These are phyloP conservation scores for Fabrea salina DNA, from an alignment of 169 alveolate species.

Conservation along the genomic window DNA sequence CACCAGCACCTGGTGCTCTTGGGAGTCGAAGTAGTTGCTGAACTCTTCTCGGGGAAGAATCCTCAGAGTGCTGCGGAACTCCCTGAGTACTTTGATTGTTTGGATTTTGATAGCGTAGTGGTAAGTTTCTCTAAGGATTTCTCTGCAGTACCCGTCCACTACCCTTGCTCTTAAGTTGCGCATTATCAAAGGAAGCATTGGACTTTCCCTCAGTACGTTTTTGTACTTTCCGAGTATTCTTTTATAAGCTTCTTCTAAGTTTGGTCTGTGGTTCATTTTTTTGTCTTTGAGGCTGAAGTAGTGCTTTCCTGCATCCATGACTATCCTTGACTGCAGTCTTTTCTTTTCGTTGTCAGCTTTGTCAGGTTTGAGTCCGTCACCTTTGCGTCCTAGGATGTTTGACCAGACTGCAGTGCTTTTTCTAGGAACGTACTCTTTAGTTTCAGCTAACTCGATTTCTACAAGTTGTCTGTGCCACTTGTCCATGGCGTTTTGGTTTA, in stretches of 20 bases:
- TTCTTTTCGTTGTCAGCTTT: constrained; percentile 29
- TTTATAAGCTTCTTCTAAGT: constrained; percentile 37
- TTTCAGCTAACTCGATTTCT: constrained; percentile 20
- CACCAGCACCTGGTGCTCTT: too few relatives aligned
- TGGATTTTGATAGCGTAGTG: constrained; percentile 51
- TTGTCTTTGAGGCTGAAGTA: constrained; percentile 41
- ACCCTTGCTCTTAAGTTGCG: constrained; percentile 44
- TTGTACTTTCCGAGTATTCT: constrained; percentile 40
- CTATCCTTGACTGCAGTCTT: constrained; percentile 40
- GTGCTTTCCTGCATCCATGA: constrained; percentile 33
- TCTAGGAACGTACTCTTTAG: constrained; percentile 12
- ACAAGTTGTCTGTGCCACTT: constrained; percentile 27
- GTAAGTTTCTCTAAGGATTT: constrained; percentile 53
- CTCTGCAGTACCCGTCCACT: constrained; percentile 53
- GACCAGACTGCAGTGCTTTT: background rate
- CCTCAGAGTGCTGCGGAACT: background rate
- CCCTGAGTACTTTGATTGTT: constrained; percentile 32
- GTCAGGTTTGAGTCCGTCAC: constrained; percentile 43
- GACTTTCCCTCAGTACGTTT: constrained; percentile 38
- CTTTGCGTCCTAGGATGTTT: constrained; percentile 29
- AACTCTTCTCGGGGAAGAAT: background rate
- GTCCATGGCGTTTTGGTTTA: constrained; percentile 47
- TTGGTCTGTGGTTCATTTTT: constrained; percentile 52
- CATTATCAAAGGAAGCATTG: constrained; percentile 31
- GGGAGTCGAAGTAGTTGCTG: background rate